Evolutionary conservation across 1,139 yeast species (phyloP), one percentile per base, ranked within the genome.

Genomic region (Sugiyamaella castrensis): DNA sequence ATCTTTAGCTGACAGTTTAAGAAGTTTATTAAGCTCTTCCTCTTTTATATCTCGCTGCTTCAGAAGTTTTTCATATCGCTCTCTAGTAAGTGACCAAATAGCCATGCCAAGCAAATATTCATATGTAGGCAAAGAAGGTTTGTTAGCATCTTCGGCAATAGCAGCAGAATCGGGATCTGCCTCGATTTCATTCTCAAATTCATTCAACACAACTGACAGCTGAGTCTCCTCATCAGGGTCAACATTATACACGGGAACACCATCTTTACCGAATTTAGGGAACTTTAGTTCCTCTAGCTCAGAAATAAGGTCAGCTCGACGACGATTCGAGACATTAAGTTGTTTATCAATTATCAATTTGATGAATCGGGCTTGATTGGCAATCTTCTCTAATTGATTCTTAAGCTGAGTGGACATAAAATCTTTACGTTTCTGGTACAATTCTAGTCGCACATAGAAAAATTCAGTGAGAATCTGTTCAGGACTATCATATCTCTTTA

Each of bases 11-110:
- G 87, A 73, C 62, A 81, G 74, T 50, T 77, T 77, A 58, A 91
- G 75, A 57, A 92, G 74, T 1, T 65, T 67, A 44, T 81, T 84
- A 59, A 92, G 76, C 63, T 88, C 95, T 9, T 69, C 72, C 64
- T 89, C 94, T 63, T 84, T 85, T 30, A 71, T 81, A 47, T 80
- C 87, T 56, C 81, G 77, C 65, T 89, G 95, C 47, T 75, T 75
- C 59, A 89, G 71, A 54, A 92, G 72, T 59, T 79, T 82, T 60
- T 88, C 92, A 63, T 89, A 92, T 58, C 95, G 77, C 70, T 94
- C 99, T 53, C 76, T 76, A 0, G 98, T 91, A 63, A 92, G 79
- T 29, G 96, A 84, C 95, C 97, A 89, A 59, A 94, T 82, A 34
- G 91, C 80, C 96, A 94, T 87, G 80, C 52, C 87, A 74, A 51